phyloP scores from a whole-genome alignment of 345 rosid species.

The Carallia brachiata region DNA sequence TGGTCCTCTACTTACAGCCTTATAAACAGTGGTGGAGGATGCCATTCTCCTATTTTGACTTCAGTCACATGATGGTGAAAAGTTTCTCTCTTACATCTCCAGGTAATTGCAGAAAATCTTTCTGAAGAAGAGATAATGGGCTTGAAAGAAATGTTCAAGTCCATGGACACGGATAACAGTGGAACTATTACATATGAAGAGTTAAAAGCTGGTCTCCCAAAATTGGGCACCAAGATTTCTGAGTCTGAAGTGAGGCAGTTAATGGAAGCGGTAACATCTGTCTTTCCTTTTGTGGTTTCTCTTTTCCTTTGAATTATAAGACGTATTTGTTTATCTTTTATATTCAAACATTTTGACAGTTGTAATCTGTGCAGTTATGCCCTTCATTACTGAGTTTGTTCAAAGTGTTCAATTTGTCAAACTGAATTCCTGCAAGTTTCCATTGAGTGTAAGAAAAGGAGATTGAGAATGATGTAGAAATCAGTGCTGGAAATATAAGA shows the following conservation, averaged over 20 bases:
- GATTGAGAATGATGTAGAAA: constrained; percentile 6
- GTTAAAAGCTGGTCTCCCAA: constrained; percentile 88
- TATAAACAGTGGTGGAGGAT: not conserved
- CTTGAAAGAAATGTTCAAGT: constrained; percentile 91
- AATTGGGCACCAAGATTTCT: constrained; percentile 81
- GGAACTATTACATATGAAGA: constrained; percentile 91
- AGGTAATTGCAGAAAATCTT: constrained; percentile 95
- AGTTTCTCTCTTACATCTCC: constrained; percentile 18
- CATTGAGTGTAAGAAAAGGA: not conserved
- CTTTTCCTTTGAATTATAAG: constrained; percentile 1
- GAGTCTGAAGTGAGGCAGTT: constrained; percentile 85
- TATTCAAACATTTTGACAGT: not conserved
- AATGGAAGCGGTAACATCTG: constrained; percentile 84
- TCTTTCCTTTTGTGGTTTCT: constrained; percentile 10
- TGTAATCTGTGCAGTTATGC: not conserved
- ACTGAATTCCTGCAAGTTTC: constrained; percentile 4
- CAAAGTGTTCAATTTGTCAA: constrained; percentile 5
- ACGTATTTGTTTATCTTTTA: not conserved
- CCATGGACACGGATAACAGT: constrained; percentile 87
- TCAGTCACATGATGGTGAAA: not conserved
- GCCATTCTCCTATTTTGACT: not conserved
- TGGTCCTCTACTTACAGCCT: no score
- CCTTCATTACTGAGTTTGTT: constrained; percentile 2
- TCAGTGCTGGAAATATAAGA: no score
- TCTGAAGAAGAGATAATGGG: constrained; percentile 99